Base-by-base conservation (phyloP, 2,329 filamentous ascomycete genomes). In the Huntiella abstrusa region DNA sequence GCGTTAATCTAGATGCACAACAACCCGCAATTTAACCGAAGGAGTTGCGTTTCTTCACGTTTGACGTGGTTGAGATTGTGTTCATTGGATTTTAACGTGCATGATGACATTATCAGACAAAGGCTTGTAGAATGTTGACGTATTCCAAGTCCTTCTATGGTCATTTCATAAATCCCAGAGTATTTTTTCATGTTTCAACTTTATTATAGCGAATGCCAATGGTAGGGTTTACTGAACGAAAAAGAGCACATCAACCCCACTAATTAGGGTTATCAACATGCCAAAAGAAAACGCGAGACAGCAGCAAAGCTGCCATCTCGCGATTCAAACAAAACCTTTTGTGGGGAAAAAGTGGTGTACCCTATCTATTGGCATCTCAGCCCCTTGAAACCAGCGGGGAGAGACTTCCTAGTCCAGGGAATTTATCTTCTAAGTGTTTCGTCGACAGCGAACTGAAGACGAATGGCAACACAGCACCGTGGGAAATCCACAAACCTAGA, bases 361-460 rank as follows among this genome's bases (percentile, higher is more conserved):
- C 48, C 48, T 44, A 50, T 50, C 45, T 32, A 46, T 43, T 50
- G 48, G 48, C 48, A 50, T 50, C 48, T 50, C 35, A 47, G 44
- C 48, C 43, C 48, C 48, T 47, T 41, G 41, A 42, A 50, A 10
- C 48, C 45, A 50, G 48, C 38, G 45, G 45, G 43, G 48, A 40
- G 39, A 50, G 48, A 50, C 48, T 50, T 50, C 48, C 48, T 50
- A 50, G 48, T 50, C 48, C 41, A 47, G 48, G 48, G 48, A 50
- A 47, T 50, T 50, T 35, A 41, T 50, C 48, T 50, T 50, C 48
- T 50, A 47, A 50, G 48, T 50, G 43, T 45, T 34, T 50, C 33
- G 35, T 38, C 48, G 12, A 41, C 32, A 22, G 44, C 48, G 48
- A 50, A 47, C 44, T 41, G 36, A 41, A 40, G 48, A 34, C 38